These are phyloP conservation scores for Penicillium nucicola DNA, from an alignment of 495 filamentous ascomycete genomes.

Conservation along the genomic window DNA sequence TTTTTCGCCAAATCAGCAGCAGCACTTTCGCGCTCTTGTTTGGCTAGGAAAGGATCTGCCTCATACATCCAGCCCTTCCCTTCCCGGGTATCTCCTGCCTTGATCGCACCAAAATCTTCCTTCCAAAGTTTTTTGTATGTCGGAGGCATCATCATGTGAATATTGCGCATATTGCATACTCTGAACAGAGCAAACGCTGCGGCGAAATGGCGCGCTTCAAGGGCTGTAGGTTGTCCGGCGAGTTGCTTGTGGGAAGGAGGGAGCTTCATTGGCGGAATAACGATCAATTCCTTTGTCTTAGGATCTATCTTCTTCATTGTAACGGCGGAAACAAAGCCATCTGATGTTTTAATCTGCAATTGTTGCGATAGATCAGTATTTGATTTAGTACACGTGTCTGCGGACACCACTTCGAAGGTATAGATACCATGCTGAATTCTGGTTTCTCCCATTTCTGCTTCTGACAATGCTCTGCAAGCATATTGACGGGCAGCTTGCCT, in stretches of 20 bases:
- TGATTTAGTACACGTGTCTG: background rate
- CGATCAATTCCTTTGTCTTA: conserved; percentile 74
- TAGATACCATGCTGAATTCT: conserved; percentile 75
- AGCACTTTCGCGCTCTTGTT: conserved; percentile 73
- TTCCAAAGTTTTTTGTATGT: conserved; percentile 86
- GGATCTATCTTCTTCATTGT: conserved; percentile 73
- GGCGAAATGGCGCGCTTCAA: conserved; percentile 91
- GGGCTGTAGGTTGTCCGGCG: conserved; percentile 63
- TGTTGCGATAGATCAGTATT: conserved; percentile 9
- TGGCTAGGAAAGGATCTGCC: conserved; percentile 84
- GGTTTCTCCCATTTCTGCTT: conserved; percentile 94
- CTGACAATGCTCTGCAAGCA: conserved; percentile 92
- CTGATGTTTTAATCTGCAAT: conserved; percentile 44
- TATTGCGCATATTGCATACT: conserved; percentile 88
- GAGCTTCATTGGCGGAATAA: conserved; percentile 76
- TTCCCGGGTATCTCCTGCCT: conserved; percentile 68
- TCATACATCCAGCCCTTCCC: conserved; percentile 91
- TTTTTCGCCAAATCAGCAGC: conserved; percentile 71
- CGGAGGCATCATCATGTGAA: conserved; percentile 92
- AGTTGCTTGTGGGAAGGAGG: conserved; percentile 69
- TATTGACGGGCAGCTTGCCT: conserved; percentile 88
- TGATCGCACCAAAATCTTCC: conserved; percentile 73
- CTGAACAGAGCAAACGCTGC: conserved; percentile 88
- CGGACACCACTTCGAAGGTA: background rate
- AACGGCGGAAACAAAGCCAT: conserved; percentile 75